Conservation (phyloP, 805 yeast species). For the Hanseniaspora pseudoguilliermondii region DNA sequence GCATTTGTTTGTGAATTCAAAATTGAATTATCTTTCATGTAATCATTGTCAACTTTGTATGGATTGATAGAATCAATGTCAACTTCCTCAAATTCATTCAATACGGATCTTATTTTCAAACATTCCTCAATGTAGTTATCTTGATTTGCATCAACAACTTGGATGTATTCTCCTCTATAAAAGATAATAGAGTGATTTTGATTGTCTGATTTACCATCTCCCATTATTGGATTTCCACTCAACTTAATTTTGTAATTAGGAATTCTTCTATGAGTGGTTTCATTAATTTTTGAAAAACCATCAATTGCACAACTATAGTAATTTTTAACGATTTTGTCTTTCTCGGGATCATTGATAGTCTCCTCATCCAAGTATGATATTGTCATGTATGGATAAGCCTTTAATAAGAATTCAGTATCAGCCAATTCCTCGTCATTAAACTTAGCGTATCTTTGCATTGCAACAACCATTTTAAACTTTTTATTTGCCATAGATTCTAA, state of each 20-base stretch:
- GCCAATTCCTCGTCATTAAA: conserved; percentile 54
- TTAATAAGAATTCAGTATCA: conserved; percentile 53
- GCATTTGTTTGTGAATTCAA: conserved; percentile 10
- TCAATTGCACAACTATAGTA: conserved; percentile 59
- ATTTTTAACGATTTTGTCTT: conserved; percentile 20
- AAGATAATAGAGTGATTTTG: conserved; percentile 80
- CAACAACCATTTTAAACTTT: conserved; percentile 67
- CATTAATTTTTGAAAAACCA: conserved; percentile 42
- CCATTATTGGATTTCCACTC: conserved; percentile 88
- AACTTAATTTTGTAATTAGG: conserved; percentile 57
- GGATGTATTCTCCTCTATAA: conserved; percentile 88
- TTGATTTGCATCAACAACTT: conserved; percentile 91
- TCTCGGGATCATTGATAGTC: conserved; percentile 22
- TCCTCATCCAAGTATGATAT: conserved; percentile 42
- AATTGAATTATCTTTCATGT: conserved; percentile 21
- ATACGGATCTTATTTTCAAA: conserved; percentile 70
- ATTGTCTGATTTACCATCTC: conserved; percentile 94
- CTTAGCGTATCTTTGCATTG: conserved; percentile 73
- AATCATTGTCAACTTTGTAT: conserved; percentile 46
- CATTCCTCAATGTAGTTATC: conserved; percentile 94
- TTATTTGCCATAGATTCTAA: conserved; percentile 61
- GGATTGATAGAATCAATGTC: conserved; percentile 40
- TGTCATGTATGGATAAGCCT: conserved; percentile 56
- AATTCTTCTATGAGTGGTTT: conserved; percentile 39
- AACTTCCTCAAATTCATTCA: conserved; percentile 84